Evolutionary conservation across 371 early-diverging fungal genomes (phyloP).

Genomic region (Mucor racemosus): DNA sequence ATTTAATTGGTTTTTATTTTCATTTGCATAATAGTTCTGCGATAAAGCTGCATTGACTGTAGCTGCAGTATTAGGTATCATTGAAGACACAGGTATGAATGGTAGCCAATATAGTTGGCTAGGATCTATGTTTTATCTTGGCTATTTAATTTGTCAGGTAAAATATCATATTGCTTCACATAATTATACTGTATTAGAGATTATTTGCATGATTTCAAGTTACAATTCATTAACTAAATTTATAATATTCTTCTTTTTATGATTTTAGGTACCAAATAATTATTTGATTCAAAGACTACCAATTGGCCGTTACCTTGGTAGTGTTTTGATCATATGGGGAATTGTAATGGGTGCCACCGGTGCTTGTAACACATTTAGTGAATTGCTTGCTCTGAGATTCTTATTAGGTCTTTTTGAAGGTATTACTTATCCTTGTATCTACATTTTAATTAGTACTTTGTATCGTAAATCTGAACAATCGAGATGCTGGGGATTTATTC

Average conservation of each 20-base stretch:
- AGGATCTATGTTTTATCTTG: constrained; percentile 43
- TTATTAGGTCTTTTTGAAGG: constrained; percentile 47
- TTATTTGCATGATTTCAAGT: neutral
- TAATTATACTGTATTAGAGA: neutral
- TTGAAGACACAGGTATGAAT: constrained; percentile 25
- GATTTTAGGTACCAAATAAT: constrained; percentile 35
- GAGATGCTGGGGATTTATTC: constrained; percentile 30
- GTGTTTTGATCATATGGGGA: constrained; percentile 40
- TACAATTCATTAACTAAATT: neutral
- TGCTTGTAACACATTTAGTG: constrained; percentile 28
- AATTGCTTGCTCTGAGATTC: constrained; percentile 31
- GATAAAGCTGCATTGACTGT: constrained; percentile 46
- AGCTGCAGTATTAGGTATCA: constrained; percentile 42
- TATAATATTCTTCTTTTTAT: neutral
- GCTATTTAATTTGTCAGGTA: constrained; percentile 44
- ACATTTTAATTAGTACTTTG: constrained; percentile 30
- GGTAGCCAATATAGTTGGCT: constrained; percentile 36
- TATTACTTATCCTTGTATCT: constrained; percentile 33
- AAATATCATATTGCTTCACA: neutral
- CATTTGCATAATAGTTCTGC: constrained; percentile 35
- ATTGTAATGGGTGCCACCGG: constrained; percentile 30
- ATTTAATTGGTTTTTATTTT: neutral
- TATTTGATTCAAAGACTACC: constrained; percentile 40
- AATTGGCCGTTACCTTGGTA: constrained; percentile 36
- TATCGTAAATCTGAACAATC: constrained; percentile 47